Percentiles rank a stretch among this genome's conserved stretches.
Conservation (phyloP, 352 stramenopile species). For the Globisporangium abappressorium region DNA sequence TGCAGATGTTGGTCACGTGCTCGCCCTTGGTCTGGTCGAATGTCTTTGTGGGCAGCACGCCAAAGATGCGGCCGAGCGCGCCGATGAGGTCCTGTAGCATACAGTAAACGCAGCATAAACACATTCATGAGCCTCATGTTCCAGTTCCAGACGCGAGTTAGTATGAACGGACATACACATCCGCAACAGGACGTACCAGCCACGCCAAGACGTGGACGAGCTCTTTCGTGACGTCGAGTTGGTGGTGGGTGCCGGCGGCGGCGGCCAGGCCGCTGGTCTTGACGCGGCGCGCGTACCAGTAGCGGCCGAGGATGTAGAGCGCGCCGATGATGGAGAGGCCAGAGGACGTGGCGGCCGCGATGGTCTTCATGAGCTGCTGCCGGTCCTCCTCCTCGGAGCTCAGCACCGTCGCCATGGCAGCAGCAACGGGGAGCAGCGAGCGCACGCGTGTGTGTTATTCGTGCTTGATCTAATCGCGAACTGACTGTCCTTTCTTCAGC, state of each 20-base stretch:
- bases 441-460: not conserved
- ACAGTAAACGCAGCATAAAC: not conserved
- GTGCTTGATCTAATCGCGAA: not conserved
- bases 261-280: constrained; percentile 32
- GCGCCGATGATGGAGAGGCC: constrained; percentile 74
- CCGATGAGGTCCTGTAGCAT: constrained; percentile 61
- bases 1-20: constrained; percentile 52
- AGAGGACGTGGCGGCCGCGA: constrained; percentile 67
- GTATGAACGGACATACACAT: not conserved
- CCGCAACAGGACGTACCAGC: constrained; percentile 34
- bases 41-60: constrained; percentile 58
- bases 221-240: constrained; percentile 82
- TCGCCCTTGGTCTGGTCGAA: constrained; percentile 60
- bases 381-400: constrained; percentile 6
- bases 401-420: constrained; percentile 6
- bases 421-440: not conserved
- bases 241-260: constrained; percentile 29
- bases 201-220: constrained; percentile 85
- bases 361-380: constrained; percentile 33
- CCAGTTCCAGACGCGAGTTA: not conserved
- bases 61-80: constrained; percentile 66
- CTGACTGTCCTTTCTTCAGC: constrained; percentile 1
- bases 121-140: not conserved
- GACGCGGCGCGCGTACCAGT: constrained; percentile 66
- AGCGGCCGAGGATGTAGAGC: constrained; percentile 82